These are phyloP conservation scores for Eucalyptus polybractea DNA, from an alignment of 345 rosid species.

Conservation along the genomic window DNA sequence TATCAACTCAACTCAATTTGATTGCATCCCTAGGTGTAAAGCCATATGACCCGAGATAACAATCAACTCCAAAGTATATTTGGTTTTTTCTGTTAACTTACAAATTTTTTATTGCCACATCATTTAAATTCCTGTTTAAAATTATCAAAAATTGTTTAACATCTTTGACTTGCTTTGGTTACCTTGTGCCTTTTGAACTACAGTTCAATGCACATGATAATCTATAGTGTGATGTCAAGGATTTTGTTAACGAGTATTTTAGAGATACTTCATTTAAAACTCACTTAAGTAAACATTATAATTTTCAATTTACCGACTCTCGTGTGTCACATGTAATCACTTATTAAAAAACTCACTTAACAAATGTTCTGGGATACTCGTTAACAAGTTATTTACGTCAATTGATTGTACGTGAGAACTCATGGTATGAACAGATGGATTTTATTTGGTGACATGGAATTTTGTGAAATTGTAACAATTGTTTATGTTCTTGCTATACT, in stretches of 20 bases:
- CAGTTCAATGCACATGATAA: rapidly evolving
- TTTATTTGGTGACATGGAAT: background rate
- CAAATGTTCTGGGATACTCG: rapidly evolving
- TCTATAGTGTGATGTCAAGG: background rate
- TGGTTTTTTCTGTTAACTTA: rapidly evolving
- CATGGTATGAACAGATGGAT: background rate
- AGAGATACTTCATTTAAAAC: background rate
- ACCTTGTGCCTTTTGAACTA: background rate
- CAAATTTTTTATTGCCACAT: background rate
- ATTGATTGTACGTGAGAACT: background rate
- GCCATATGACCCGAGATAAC: background rate
- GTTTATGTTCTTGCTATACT: background rate
- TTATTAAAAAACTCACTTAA: background rate
- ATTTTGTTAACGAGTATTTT: background rate
- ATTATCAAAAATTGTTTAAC: rapidly evolving
- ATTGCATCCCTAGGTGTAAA: background rate
- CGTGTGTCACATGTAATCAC: background rate
- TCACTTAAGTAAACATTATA: rapidly evolving
- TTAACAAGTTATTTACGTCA: rapidly evolving
- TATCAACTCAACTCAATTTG: background rate
- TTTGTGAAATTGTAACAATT: background rate
- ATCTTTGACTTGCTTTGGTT: background rate
- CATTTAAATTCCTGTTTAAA: background rate
- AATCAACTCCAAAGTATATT: background rate
- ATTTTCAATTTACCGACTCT: background rate